phyloP scores from a whole-genome alignment of 2,329 filamentous ascomycete species.

The Phialocephala subalpina region DNA sequence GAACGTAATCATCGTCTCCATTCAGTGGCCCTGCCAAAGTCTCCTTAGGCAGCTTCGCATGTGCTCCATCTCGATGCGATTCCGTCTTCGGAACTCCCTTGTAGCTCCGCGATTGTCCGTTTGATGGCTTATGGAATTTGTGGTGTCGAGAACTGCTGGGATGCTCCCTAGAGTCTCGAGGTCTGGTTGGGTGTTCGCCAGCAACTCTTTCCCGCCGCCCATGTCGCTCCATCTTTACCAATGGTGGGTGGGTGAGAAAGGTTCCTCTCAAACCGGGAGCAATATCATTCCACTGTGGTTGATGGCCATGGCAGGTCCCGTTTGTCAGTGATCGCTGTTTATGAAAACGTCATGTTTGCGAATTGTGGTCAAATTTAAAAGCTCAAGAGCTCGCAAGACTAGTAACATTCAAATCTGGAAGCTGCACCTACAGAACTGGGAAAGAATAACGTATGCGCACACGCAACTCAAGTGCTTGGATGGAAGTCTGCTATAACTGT shows the following conservation, averaged over 20 bases:
- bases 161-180: slow-evolving; percentile 9
- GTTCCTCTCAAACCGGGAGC: neutral
- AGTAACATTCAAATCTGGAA: neutral
- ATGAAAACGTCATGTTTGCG: neutral
- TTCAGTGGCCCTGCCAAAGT: slow-evolving; percentile 20
- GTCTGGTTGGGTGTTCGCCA: neutral
- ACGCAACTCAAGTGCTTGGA: neutral
- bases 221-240: slow-evolving; percentile 5
- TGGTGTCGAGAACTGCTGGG: slow-evolving; percentile 14
- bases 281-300: neutral
- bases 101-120: slow-evolving; percentile 1
- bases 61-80: slow-evolving; percentile 3
- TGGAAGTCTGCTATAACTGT: neutral
- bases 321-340: neutral
- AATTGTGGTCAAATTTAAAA: neutral
- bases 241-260: neutral
- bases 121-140: neutral
- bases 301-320: neutral
- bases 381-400: neutral
- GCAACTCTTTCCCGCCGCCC: neutral
- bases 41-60: slow-evolving; percentile 10
- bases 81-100: slow-evolving; percentile 2
- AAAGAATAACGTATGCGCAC: neutral
- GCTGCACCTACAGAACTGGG: neutral
- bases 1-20: slow-evolving; percentile 37